Conservation (phyloP, 306 rosid species). For the Pterocarpus santalinus region DNA sequence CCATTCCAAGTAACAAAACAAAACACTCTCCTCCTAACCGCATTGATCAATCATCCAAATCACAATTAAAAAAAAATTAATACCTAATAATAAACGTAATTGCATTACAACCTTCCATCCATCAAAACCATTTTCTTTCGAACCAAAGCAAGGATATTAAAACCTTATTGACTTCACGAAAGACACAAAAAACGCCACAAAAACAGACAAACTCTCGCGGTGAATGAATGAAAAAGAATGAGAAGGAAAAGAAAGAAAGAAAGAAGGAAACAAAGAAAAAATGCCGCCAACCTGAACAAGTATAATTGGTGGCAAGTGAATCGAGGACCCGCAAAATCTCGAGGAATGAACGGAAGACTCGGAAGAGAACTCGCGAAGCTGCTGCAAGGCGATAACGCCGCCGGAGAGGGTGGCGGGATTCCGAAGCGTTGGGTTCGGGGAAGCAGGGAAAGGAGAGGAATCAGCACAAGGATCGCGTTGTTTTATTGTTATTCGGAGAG, state of each 20-base stretch:
- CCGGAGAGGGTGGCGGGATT: conserved; percentile 3
- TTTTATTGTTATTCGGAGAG: neutral
- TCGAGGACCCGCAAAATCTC: neutral
- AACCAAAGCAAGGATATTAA: neutral
- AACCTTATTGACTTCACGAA: neutral
- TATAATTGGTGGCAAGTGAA: neutral
- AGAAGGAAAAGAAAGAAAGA: neutral
- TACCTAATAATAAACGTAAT: neutral
- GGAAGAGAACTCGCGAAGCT: neutral
- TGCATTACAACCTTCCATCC: neutral
- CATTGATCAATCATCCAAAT: neutral
- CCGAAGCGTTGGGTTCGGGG: conserved; percentile 16
- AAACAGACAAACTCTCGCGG: conserved; percentile 23
- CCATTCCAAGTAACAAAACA: neutral
- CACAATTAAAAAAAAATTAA: neutral
- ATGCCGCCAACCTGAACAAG: conserved; percentile 27
- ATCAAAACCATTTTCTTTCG: neutral
- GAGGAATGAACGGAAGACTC: neutral
- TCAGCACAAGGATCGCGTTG: neutral
- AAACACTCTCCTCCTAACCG: neutral
- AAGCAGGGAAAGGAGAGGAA: neutral
- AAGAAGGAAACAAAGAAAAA: neutral
- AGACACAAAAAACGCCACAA: conserved; percentile 7
- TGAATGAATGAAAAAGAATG: conserved; percentile 5
- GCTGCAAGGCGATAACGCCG: conserved; percentile 33